Base-by-base conservation (phyloP, 345 rosid species). In the Physaria fendleri region DNA sequence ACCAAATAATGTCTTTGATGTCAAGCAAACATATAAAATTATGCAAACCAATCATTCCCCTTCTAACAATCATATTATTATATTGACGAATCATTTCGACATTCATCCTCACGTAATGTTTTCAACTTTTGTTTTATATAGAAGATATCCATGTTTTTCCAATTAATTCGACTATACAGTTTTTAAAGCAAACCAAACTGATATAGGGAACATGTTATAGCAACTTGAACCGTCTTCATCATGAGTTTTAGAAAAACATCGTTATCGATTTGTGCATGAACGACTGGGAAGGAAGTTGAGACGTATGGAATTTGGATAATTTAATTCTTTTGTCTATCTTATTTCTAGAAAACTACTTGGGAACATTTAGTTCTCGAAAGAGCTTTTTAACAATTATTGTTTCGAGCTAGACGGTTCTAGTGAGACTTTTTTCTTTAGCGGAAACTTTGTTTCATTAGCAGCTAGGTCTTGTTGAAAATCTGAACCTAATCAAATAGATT, bases 391-490 rank as follows among this genome's bases (percentile, higher is more conserved):
- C 57, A 48, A 57, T 38, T 47, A 47, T 51, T 47, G 24, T 45
- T 40, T 56, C 70, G 56, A 62, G 70, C 63, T 55, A 62, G 56
- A 22, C 63, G 63, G 70, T 63, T 65, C 55, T 38, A 47, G 48
- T 45, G 48, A 65, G 56, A 35, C 40, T 35, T 64, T n/a, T n/a
- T n/a, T n/a, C n/a, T n/a, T n/a, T n/a, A n/a, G n/a, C n/a, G n/a
- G n/a, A n/a, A n/a, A n/a, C n/a, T n/a, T n/a, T n/a, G n/a, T n/a
- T n/a, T n/a, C n/a, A n/a, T n/a, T n/a, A n/a, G n/a, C n/a, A n/a
- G n/a, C n/a, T n/a, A n/a, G n/a, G n/a, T n/a, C n/a, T n/a, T n/a
- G n/a, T n/a, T n/a, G n/a, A n/a, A n/a, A n/a, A n/a, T n/a, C n/a
- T n/a, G n/a, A n/a, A n/a, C n/a, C n/a, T n/a, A n/a, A n/a, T n/a